These are phyloP conservation scores for Sporothrix euskadiensis DNA, from an alignment of 2,329 filamentous ascomycete species.

Conservation along the genomic window DNA sequence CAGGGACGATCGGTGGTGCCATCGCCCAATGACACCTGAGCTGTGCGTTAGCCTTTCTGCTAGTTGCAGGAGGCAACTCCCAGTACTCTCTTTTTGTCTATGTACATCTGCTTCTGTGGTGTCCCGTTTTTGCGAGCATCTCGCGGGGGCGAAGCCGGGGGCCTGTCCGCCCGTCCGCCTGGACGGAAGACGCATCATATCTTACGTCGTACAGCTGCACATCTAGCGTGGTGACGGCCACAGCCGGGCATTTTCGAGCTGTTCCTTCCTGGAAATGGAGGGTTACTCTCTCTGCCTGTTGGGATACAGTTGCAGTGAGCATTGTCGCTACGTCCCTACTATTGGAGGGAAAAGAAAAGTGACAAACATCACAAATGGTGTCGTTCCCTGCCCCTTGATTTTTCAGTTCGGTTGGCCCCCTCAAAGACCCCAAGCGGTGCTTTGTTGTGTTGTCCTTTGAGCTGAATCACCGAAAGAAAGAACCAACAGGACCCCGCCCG, in stretches of 20 bases:
- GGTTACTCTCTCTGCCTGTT: background rate
- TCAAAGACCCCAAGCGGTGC: background rate
- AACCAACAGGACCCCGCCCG: background rate
- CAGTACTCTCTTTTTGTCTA: background rate
- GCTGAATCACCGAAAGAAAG: background rate
- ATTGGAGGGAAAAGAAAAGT: background rate
- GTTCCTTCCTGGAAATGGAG: background rate
- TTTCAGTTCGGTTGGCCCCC: background rate
- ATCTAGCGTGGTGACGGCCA: background rate
- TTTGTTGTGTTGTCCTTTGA: background rate
- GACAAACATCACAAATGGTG: background rate
- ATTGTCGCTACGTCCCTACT: background rate
- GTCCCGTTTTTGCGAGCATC: background rate
- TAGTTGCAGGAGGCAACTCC: background rate
- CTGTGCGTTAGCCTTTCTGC: background rate
- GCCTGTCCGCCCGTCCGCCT: background rate
- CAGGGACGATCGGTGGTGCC: slow-evolving; percentile 7
- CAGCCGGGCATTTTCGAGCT: background rate
- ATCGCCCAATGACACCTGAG: background rate
- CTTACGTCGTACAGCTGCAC: background rate
- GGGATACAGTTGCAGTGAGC: background rate
- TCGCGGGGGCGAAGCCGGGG: background rate
- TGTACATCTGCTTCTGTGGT: background rate
- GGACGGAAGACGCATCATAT: background rate
- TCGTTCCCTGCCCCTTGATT: background rate